These are phyloP conservation scores for Salix brachista DNA, from an alignment of 345 rosid genomes.

Conservation along the genomic window DNA sequence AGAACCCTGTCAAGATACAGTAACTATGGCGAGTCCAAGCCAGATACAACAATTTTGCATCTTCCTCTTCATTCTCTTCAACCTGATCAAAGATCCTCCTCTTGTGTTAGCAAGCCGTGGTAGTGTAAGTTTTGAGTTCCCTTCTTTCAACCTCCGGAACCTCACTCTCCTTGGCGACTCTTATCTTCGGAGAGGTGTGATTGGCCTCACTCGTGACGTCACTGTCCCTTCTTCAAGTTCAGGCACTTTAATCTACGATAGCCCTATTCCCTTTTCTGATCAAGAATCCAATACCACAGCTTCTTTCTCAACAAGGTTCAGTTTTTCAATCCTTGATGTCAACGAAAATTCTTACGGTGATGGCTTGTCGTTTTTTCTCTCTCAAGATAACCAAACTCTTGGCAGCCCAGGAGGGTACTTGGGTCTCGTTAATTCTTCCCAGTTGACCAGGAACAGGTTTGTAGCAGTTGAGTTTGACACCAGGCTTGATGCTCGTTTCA, in stretches of 20 bases:
- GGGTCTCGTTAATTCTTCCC: slow-evolving; percentile 80
- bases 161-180: slow-evolving; percentile 93
- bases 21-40: slow-evolving; percentile 34
- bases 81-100: slow-evolving; percentile 4
- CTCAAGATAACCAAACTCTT: slow-evolving; percentile 59
- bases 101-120: slow-evolving; percentile 13
- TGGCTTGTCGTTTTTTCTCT: slow-evolving; percentile 81
- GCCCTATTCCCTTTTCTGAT: slow-evolving; percentile 66
- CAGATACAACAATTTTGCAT: slow-evolving; percentile 39
- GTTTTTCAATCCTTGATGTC: slow-evolving; percentile 58
- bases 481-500: slow-evolving; percentile 51
- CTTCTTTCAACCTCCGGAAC: slow-evolving; percentile 57
- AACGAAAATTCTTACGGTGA: slow-evolving; percentile 73
- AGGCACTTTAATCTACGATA: slow-evolving; percentile 63
- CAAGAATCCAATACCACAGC: slow-evolving; percentile 68
- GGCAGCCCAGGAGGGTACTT: slow-evolving; percentile 79
- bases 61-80: slow-evolving; percentile 31
- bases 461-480: slow-evolving; percentile 89
- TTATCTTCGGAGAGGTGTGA: slow-evolving; percentile 66
- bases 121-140: slow-evolving; percentile 47
- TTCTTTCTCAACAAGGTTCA: slow-evolving; percentile 75
- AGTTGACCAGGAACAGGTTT: slow-evolving; percentile 63
- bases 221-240: slow-evolving; percentile 85
- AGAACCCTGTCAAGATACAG: neutral
- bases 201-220: slow-evolving; percentile 81